Evolutionary conservation across 169 alveolate genomes (phyloP).

Genomic region (Eimeria zaria): DNA sequence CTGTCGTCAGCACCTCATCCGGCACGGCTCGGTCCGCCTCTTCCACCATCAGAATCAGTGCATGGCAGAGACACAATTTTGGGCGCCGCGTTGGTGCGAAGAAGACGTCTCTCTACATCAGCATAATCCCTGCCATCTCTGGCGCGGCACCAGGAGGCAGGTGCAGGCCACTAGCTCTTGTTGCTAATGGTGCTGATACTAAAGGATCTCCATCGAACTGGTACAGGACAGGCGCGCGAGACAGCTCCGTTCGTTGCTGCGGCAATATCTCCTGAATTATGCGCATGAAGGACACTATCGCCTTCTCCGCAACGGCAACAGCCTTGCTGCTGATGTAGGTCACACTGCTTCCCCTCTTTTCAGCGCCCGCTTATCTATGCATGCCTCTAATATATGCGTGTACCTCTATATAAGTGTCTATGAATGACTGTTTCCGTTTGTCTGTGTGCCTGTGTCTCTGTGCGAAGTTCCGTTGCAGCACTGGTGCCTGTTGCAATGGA

Average conservation of each 20-base stretch:
- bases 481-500: no score
- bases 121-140: slow-evolving; percentile 91
- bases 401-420: no score
- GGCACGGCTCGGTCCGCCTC: neutral
- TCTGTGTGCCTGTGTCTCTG: slow-evolving; percentile 6
- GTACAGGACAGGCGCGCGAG: slow-evolving; percentile 84
- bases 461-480: no score
- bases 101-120: neutral
- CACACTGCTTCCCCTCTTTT: no score
- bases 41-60: neutral
- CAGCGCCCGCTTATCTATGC: no score
- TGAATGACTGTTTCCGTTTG: neutral
- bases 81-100: neutral
- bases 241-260: neutral
- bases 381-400: no score
- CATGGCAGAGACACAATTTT: neutral
- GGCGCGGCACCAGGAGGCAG: slow-evolving; percentile 94
- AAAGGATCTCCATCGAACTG: slow-evolving; percentile 88
- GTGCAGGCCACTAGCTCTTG: slow-evolving; percentile 94
- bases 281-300: no score
- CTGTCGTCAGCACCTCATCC: neutral
- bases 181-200: slow-evolving; percentile 94
- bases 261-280: neutral
- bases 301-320: no score
- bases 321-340: no score